phyloP scores from a whole-genome alignment of 2,329 filamentous ascomycete species.

The Cladosporium sp. region DNA sequence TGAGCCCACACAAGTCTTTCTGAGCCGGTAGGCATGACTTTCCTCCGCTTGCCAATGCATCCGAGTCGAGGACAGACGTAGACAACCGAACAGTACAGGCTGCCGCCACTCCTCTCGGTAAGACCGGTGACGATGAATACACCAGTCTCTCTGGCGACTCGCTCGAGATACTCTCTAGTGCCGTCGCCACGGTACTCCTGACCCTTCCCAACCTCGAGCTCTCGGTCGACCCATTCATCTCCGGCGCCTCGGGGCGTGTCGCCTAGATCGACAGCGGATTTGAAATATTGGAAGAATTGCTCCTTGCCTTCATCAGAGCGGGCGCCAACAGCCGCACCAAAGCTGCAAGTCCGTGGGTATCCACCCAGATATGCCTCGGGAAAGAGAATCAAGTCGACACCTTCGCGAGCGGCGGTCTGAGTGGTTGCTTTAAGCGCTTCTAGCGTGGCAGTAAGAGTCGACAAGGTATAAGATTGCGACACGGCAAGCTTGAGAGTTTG shows the following conservation, averaged over 20 bases:
- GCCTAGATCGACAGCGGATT: constrained; percentile 74
- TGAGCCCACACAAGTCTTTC: constrained; percentile 89
- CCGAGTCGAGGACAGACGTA: constrained; percentile 75
- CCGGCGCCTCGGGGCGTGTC: constrained; percentile 71
- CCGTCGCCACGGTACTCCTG: constrained; percentile 61
- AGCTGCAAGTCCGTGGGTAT: constrained; percentile 77
- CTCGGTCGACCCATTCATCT: constrained; percentile 64
- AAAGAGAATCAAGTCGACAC: constrained; percentile 71
- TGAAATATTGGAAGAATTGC: constrained; percentile 78
- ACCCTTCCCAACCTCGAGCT: constrained; percentile 49
- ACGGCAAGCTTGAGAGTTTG: constrained; percentile 46
- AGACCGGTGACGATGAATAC: constrained; percentile 78
- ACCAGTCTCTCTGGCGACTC: constrained; percentile 69
- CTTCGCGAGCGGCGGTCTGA: constrained; percentile 55
- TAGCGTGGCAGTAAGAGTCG: constrained; percentile 57
- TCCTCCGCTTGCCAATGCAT: constrained; percentile 77
- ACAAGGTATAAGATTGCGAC: constrained; percentile 45
- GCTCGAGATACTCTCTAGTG: constrained; percentile 74
- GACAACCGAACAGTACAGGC: constrained; percentile 75
- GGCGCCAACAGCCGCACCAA: constrained; percentile 70
- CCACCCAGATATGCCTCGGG: constrained; percentile 91
- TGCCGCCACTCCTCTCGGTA: constrained; percentile 76
- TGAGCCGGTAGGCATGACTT: constrained; percentile 85
- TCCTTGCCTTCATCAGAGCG: constrained; percentile 68
- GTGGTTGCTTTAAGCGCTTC: constrained; percentile 61